phyloP scores from a whole-genome alignment of 108 stramenopile genomes.

The Discostella stelligeroides region DNA sequence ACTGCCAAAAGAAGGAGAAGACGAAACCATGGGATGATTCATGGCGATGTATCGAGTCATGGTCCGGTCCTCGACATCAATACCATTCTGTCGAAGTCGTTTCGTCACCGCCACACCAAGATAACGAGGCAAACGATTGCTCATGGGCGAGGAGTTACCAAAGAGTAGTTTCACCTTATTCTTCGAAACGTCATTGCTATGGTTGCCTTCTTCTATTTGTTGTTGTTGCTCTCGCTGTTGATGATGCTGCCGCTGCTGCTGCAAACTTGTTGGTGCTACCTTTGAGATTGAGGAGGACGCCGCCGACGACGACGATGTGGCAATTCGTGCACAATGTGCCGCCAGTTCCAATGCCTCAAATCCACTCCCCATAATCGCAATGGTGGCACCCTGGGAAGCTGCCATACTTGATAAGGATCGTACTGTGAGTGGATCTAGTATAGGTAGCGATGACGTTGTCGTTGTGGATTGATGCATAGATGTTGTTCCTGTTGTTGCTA shows the following conservation, averaged over 20 bases:
- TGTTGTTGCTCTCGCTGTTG: not conserved
- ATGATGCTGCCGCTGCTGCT: not conserved
- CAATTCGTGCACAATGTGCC: constrained; percentile 38
- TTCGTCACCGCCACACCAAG: constrained; percentile 71
- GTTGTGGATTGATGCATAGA: not conserved
- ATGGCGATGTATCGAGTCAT: constrained; percentile 74
- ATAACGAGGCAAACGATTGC: constrained; percentile 68
- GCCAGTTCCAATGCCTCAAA: constrained; percentile 84
- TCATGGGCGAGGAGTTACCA: constrained; percentile 62
- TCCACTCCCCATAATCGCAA: constrained; percentile 80
- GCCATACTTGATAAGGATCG: constrained; percentile 49
- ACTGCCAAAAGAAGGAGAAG: not conserved
- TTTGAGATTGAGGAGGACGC: constrained; percentile 2
- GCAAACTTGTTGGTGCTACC: too few species aligned
- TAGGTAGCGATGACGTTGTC: constrained; percentile 12
- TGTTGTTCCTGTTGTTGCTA: constrained; percentile 1
- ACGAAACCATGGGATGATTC: constrained; percentile 10
- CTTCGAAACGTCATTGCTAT: constrained; percentile 14
- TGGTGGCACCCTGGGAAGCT: constrained; percentile 56
- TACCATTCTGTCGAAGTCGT: constrained; percentile 57
- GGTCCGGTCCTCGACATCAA: constrained; percentile 76
- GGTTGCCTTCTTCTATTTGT: not conserved
- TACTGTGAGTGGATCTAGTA: constrained; percentile 47
- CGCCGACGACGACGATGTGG: constrained; percentile 5
- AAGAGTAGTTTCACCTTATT: constrained; percentile 62